Percentiles rank a stretch among this genome's conserved stretches.
Conservation (phyloP, 495 filamentous ascomycete species). For the Aspergillus heteromorphus region DNA sequence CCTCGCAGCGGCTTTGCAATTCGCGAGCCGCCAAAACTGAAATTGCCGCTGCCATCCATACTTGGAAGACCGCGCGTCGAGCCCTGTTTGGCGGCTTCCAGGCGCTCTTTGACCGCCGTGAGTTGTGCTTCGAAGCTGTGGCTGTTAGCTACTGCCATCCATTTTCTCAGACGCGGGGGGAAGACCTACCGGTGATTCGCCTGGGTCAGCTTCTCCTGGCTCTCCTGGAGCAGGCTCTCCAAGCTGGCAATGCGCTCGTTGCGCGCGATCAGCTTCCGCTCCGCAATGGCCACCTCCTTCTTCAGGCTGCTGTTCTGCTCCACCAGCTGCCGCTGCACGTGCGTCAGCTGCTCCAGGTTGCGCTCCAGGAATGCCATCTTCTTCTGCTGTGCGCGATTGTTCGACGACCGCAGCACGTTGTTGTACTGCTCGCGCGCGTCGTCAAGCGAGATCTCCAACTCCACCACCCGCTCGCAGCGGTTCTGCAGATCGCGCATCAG, state of each 20-base stretch:
- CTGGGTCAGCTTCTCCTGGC: constrained; percentile 92
- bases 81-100: constrained; percentile 90
- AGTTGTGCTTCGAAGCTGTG: constrained; percentile 93
- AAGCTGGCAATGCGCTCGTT: constrained; percentile 95
- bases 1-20: constrained; percentile 97
- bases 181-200: constrained; percentile 85
- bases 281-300: constrained; percentile 98
- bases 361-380: constrained; percentile 99
- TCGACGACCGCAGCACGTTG: constrained; percentile 89
- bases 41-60: constrained; percentile 55
- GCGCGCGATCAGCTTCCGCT: constrained; percentile 90
- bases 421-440: constrained; percentile 98
- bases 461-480: constrained; percentile 93
- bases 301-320: constrained; percentile 95
- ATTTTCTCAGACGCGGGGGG: neutral
- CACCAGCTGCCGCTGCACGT: constrained; percentile 94
- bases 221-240: constrained; percentile 88
- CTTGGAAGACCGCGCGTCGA: constrained; percentile 74
- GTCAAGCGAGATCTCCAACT: constrained; percentile 93
- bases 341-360: constrained; percentile 94
- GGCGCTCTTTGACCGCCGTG: constrained; percentile 92
- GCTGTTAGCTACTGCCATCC: constrained; percentile 5
- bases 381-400: constrained; percentile 98
- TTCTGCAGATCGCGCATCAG: constrained; percentile 98
- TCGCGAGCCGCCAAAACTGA: constrained; percentile 72